Percentiles rank a stretch among this genome's conserved stretches.
Conservation (phyloP, 164 flowering plant species). For the Litsea cubeba region DNA sequence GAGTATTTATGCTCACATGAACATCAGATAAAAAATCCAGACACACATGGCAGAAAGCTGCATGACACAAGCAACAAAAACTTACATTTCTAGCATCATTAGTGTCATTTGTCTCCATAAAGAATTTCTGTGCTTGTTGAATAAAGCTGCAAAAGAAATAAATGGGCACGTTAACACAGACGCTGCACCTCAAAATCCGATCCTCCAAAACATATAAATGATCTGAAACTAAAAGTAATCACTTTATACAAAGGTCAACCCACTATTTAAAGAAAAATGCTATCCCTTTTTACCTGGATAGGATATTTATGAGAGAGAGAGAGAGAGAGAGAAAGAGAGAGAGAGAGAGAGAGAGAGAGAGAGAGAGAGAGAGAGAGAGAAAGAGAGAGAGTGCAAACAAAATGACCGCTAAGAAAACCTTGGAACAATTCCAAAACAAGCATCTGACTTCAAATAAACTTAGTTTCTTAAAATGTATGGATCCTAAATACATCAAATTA, state of each 20-base stretch:
- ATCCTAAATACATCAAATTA: no score
- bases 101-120: constrained; percentile 54
- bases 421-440: no score
- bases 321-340: not conserved
- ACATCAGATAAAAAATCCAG: constrained; percentile 1
- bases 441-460: no score
- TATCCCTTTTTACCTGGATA: not conserved
- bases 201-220: not conserved
- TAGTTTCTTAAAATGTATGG: no score
- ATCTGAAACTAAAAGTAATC: not conserved
- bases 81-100: constrained; percentile 73
- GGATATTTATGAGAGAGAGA: not conserved
- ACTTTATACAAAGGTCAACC: not conserved
- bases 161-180: constrained; percentile 5
- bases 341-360: not conserved
- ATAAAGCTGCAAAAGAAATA: constrained; percentile 56
- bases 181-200: not conserved
- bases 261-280: not conserved
- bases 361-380: not conserved
- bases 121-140: constrained; percentile 66
- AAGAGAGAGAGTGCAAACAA: no score
- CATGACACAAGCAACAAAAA: constrained; percentile 13
- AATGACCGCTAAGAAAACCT: no score
- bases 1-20: no score
- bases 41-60: not conserved